These are phyloP conservation scores for Mucor lusitanicus DNA, from an alignment of 371 early-diverging fungal genomes.

Conservation along the genomic window DNA sequence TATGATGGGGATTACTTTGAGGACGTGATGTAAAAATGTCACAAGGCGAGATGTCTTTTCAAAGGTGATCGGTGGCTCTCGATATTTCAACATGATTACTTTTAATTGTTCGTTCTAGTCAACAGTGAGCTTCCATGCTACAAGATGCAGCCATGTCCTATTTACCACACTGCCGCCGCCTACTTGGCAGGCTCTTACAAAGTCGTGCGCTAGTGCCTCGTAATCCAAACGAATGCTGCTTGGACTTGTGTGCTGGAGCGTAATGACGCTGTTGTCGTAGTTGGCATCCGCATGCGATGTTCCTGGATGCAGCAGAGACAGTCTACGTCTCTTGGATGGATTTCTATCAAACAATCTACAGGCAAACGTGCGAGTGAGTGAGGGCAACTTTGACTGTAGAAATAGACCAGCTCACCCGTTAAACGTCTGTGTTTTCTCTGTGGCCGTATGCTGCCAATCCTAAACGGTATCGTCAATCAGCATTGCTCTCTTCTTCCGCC, in stretches of 20 bases:
- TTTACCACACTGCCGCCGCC: slow-evolving; percentile 29
- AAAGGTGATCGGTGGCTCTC: slow-evolving; percentile 44
- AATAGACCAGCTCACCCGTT: slow-evolving; percentile 21
- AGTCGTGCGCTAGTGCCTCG: slow-evolving; percentile 36
- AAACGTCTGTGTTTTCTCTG: slow-evolving; percentile 1
- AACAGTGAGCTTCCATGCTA: background rate
- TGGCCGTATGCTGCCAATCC: slow-evolving; percentile 16
- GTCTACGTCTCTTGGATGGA: slow-evolving; percentile 41
- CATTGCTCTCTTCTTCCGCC: no score
- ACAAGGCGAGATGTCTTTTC: slow-evolving; percentile 41
- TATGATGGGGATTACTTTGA: slow-evolving; percentile 32
- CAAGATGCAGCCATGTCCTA: no score
- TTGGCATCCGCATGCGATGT: slow-evolving; percentile 14
- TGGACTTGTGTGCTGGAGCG: slow-evolving; percentile 17
- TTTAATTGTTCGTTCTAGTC: slow-evolving; percentile 44
- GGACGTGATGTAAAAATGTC: slow-evolving; percentile 43
- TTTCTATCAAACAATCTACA: slow-evolving; percentile 36
- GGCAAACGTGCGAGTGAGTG: background rate
- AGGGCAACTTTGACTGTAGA: no score
- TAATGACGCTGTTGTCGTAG: slow-evolving; percentile 26
- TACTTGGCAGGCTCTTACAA: slow-evolving; percentile 37
- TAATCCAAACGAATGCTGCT: slow-evolving; percentile 35
- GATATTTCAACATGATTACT: slow-evolving; percentile 41
- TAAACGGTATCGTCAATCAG: background rate
- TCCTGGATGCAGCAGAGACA: slow-evolving; percentile 41